phyloP scores from a whole-genome alignment of 345 rosid species.

The Cardamine resedifolia region DNA sequence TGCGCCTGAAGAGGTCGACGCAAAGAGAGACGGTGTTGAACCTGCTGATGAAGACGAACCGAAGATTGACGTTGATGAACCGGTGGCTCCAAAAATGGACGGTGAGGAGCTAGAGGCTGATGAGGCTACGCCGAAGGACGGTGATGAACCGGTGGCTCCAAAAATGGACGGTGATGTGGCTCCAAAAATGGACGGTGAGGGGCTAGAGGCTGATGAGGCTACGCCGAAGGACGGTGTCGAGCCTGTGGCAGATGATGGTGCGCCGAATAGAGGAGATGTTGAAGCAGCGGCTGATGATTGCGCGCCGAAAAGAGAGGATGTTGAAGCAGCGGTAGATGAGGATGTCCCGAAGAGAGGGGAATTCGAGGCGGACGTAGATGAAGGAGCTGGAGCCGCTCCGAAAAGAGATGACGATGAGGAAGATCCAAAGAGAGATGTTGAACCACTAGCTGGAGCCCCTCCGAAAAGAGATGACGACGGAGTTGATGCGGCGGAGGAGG shows the following conservation, averaged over 20 bases:
- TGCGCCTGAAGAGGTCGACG: constrained; percentile 30
- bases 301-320: background rate
- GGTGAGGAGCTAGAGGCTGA: constrained; percentile 18
- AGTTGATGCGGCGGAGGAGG: constrained; percentile 30
- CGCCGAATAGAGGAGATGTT: constrained; percentile 37
- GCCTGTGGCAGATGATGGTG: constrained; percentile 21
- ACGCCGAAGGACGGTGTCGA: constrained; percentile 32
- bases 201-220: constrained; percentile 11
- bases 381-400: background rate
- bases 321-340: constrained; percentile 6
- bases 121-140: constrained; percentile 29
- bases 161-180: constrained; percentile 18
- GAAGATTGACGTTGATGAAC: constrained; percentile 26
- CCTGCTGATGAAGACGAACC: constrained; percentile 32
- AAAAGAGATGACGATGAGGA: background rate
- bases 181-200: constrained; percentile 14
- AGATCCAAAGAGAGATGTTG: constrained; percentile 36
- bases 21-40: constrained; percentile 32
- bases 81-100: constrained; percentile 9
- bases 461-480: constrained; percentile 33
- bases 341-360: constrained; percentile 40
- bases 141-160: constrained; percentile 25
- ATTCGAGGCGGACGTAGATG: constrained; percentile 27
- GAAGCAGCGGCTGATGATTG: constrained; percentile 24
- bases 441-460: constrained; percentile 26